phyloP scores from a whole-genome alignment of 345 rosid species.

The Hibiscus mutabilis region DNA sequence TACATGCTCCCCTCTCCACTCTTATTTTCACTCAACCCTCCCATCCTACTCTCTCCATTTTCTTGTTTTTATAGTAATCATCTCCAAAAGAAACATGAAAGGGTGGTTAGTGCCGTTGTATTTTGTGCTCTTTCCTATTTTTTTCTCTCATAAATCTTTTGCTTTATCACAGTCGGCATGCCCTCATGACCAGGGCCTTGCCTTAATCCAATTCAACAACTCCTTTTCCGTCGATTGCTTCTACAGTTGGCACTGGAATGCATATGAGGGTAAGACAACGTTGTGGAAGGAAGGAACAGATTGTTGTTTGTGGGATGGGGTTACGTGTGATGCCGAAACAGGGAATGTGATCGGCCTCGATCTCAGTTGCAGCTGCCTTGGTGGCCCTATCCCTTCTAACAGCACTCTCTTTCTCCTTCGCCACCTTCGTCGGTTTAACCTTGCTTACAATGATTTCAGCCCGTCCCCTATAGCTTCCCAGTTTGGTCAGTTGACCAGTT shows the following conservation, averaged over 20 bases:
- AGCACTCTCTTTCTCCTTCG: too few relatives aligned
- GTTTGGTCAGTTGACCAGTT: neutral
- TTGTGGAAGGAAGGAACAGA: too few relatives aligned
- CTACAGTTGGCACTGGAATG: too few relatives aligned
- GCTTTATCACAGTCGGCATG: neutral
- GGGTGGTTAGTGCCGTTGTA: neutral
- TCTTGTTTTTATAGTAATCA: neutral
- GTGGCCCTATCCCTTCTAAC: neutral
- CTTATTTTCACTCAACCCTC: neutral
- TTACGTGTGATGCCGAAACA: too few relatives aligned
- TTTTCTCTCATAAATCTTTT: neutral
- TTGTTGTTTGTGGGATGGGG: too few relatives aligned
- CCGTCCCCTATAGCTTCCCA: neutral
- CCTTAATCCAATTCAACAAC: neutral
- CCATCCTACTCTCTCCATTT: neutral
- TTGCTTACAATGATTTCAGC: too few relatives aligned
- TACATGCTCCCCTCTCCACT: too few relatives aligned
- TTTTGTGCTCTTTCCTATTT: neutral
- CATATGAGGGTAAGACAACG: too few relatives aligned
- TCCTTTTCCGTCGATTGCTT: neutral
- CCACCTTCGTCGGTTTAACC: too few relatives aligned
- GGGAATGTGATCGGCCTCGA: neutral
- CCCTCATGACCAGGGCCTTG: neutral
- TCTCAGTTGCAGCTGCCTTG: slow-evolving; percentile 13
- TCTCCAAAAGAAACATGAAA: neutral